phyloP scores from a whole-genome alignment of 768 basidiomycete species.

The Plicaturopsis crispa region DNA sequence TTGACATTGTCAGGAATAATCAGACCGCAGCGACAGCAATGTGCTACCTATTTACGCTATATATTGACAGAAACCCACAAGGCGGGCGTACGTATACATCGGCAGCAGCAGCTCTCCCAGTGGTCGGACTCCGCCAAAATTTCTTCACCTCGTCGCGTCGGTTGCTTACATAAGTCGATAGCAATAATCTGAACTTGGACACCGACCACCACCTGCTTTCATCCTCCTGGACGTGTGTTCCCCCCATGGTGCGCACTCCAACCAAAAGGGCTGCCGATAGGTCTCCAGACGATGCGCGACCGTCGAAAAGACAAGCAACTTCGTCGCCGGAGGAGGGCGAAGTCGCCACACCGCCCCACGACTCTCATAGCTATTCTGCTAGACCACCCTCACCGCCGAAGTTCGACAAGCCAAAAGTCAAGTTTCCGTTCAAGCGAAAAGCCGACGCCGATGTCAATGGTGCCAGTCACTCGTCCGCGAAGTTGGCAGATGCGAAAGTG shows the following conservation, averaged over 20 bases:
- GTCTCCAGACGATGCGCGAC: conserved; percentile 41
- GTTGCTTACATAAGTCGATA: no score
- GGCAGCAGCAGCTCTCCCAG: no score
- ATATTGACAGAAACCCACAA: no score
- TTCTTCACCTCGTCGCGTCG: no score
- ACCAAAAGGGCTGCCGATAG: conserved; percentile 54
- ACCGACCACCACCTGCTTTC: no score
- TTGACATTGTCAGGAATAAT: no score
- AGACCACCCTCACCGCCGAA: conserved; percentile 22
- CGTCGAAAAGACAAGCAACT: conserved; percentile 46
- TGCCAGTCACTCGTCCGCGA: not conserved
- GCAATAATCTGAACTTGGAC: no score
- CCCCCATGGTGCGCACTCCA: conserved; percentile 10
- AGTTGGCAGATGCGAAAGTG: conserved; percentile 6
- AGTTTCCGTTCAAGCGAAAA: conserved; percentile 71
- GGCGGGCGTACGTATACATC: no score
- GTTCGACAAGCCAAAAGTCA: conserved; percentile 40
- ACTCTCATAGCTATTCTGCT: conserved; percentile 13
- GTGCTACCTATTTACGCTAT: no score
- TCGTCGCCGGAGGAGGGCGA: conserved; percentile 79
- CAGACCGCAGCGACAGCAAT: no score
- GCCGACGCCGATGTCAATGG: conserved; percentile 22
- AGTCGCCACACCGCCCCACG: conserved; percentile 23
- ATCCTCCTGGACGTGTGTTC: not conserved
- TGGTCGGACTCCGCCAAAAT: no score